Evolutionary conservation across 805 yeast species (phyloP), one percentile per base, ranked within the genome.

Genomic region (Candida easanensis): DNA sequence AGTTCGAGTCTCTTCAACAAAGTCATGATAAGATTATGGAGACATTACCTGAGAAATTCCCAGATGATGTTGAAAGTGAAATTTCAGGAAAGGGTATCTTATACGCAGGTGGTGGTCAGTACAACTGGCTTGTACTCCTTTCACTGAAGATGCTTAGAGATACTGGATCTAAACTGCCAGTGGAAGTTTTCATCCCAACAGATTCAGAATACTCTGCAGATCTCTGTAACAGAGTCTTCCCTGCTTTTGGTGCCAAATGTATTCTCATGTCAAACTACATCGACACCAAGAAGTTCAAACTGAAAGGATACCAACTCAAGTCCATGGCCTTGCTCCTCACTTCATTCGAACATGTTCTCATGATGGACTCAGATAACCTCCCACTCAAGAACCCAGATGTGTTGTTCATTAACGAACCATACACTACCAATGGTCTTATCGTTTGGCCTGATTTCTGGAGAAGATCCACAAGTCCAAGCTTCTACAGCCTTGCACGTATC

Each of bases 131-230:
- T 21, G 69, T 84, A 1, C 62, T 81, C 21, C 57, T 80, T 5
- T 72, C 83, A 9, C 64, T 84, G 7, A 65, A 68, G 48, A 62
- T 69, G 36, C 52, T 88, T 39, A 69, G 96, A 55, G 76, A 79
- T 31, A 67, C 74, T 7, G 88, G 91, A 3, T 79, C 85, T 3
- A 71, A 70, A 13, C 63, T 84, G 28, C 96, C 97, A 0, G 79
- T 89, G 17, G 97, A 89, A 68, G 84, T 89, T 9, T 74, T 87
- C 51, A 78, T 89, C 50, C 95, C 95, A 8, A 73, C 77, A 30
- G 68, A 72, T 17, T 74, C 74, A 25, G 93, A 85, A 56, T 85
- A 79, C 55, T 93, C 87, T 56, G 72, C 78, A 28, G 84, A 82
- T 44, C 71, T 81, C 40, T 88, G 96, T 64, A 79, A 76, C 18